Evolutionary conservation across 78 protist genomes (phyloP).

Genomic region (Monosiga brevicollis): DNA sequence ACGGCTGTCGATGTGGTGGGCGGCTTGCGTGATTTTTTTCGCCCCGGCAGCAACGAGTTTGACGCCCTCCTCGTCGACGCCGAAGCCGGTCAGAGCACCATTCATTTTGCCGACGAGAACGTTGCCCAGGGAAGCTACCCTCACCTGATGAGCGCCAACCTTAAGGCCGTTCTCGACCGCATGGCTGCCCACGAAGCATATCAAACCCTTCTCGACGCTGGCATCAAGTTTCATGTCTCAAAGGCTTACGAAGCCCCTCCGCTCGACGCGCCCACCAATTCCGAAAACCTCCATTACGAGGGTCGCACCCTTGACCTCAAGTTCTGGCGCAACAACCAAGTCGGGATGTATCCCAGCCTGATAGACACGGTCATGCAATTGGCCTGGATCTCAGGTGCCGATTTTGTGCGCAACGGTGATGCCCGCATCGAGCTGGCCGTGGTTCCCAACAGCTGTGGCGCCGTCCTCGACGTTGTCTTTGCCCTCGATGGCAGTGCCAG

Average conservation of each 20-base stretch:
- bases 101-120: no score
- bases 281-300: background rate
- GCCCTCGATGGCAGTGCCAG: background rate
- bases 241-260: background rate
- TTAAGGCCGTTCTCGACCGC: background rate
- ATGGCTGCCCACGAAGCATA: background rate
- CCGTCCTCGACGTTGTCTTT: background rate
- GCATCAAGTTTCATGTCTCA: background rate
- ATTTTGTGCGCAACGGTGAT: background rate
- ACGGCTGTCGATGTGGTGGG: no score
- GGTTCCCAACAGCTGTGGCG: background rate
- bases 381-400: background rate
- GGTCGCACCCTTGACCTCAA: background rate
- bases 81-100: background rate
- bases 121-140: no score
- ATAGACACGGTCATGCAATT: background rate
- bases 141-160: background rate
- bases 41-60: background rate
- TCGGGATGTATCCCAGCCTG: background rate
- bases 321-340: background rate
- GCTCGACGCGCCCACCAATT: background rate
- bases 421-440: background rate
- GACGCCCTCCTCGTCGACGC: background rate
- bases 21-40: no score
- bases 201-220: background rate